Percentiles rank a stretch among this genome's conserved stretches.
phyloP scores from a whole-genome alignment of 371 early-diverging fungal genomes.

The Circinella umbellata region DNA sequence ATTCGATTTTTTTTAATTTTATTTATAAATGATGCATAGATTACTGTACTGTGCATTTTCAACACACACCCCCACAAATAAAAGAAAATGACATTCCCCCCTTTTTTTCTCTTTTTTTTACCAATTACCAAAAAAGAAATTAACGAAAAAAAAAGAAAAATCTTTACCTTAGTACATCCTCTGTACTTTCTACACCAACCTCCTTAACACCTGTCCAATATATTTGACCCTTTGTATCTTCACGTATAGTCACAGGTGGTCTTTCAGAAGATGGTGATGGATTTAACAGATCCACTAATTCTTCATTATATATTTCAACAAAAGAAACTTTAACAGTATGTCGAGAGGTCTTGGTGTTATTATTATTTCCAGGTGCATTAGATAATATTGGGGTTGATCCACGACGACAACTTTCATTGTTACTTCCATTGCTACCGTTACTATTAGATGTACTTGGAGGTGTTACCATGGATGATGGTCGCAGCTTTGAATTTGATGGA shows the following conservation, averaged over 20 bases:
- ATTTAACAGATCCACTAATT: constrained; percentile 85
- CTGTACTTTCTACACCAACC: constrained; percentile 71
- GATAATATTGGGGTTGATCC: constrained; percentile 1
- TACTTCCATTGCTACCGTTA: constrained; percentile 3
- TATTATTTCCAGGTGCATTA: neutral
- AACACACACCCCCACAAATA: too few relatives aligned
- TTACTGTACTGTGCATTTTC: neutral
- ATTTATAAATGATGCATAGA: neutral
- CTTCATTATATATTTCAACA: constrained; percentile 98
- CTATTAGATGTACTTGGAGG: constrained; percentile 9
- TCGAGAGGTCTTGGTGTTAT: constrained; percentile 27
- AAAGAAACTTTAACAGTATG: constrained; percentile 69
- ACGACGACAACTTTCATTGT: neutral
- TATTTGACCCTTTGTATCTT: constrained; percentile 92
- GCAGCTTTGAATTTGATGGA: constrained; percentile 11
- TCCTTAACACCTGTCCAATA: constrained; percentile 92
- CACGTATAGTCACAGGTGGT: constrained; percentile 82
- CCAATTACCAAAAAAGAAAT: too few relatives aligned
- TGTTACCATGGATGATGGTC: constrained; percentile 22
- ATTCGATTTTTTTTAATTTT: neutral
- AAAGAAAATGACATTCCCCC: too few relatives aligned
- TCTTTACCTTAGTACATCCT: constrained; percentile 76
- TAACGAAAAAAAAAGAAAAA: neutral
- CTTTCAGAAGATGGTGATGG: constrained; percentile 57
- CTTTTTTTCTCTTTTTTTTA: neutral